phyloP scores from a whole-genome alignment of 1,284 basidiomycete genomes.

The Marasmius fiardii region DNA sequence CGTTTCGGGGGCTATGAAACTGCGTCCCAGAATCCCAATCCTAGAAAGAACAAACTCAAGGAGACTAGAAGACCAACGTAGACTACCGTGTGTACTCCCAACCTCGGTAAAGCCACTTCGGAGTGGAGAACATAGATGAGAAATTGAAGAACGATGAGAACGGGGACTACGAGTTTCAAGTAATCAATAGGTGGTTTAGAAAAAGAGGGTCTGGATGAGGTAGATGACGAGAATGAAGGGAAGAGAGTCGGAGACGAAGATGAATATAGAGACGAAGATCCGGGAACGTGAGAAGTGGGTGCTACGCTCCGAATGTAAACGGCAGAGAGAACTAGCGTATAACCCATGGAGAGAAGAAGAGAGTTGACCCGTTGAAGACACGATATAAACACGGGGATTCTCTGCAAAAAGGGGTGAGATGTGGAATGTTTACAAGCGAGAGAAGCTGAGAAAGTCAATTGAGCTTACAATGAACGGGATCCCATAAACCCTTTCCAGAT shows the following conservation, averaged over 20 bases:
- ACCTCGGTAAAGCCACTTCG: slow-evolving; percentile 54
- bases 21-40: slow-evolving; percentile 64
- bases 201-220: too few relatives aligned
- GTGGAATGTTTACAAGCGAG: background rate
- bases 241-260: slow-evolving; percentile 7
- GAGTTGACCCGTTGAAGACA: slow-evolving; percentile 72
- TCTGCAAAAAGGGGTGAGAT: slow-evolving; percentile 32
- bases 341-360: slow-evolving; percentile 62
- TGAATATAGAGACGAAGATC: slow-evolving; percentile 16
- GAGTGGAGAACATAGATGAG: slow-evolving; percentile 57
- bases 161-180: slow-evolving; percentile 36
- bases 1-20: background rate
- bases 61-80: slow-evolving; percentile 63
- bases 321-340: slow-evolving; percentile 60
- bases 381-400: slow-evolving; percentile 72
- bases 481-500: slow-evolving; percentile 73
- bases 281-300: slow-evolving; percentile 26
- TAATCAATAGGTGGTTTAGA: background rate
- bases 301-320: slow-evolving; percentile 46
- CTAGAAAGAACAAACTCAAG: slow-evolving; percentile 63
- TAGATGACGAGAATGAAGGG: slow-evolving; percentile 3
- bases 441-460: background rate
- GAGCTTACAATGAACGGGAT: slow-evolving; percentile 64
- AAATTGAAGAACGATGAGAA: slow-evolving; percentile 47
- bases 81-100: slow-evolving; percentile 69